A percentile compares a stretch with the other conserved stretches of the same genome.
phyloP scores from a whole-genome alignment of 1,139 yeast genomes.

The Pichia sp. region DNA sequence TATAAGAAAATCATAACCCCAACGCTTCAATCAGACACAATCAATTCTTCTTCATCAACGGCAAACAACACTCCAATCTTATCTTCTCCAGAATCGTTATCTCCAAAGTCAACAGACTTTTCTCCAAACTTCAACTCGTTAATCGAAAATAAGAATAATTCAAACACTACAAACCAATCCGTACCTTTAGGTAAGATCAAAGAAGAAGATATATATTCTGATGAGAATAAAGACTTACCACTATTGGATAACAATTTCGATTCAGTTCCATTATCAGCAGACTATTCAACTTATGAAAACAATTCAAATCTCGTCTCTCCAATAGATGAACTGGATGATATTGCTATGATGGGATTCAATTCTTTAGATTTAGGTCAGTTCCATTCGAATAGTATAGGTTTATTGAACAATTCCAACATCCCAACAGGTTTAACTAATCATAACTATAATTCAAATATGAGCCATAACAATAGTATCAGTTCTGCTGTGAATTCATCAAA shows the following conservation, averaged over 20 bases:
- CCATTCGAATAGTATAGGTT: conserved; percentile 27
- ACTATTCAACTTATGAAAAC: conserved; percentile 3
- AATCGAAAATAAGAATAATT: not conserved
- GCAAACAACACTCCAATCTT: not conserved
- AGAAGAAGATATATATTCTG: conserved; percentile 19
- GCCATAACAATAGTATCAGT: conserved; percentile 2
- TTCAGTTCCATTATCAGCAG: conserved; percentile 3
- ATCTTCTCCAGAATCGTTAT: conserved; percentile 27
- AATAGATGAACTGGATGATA: conserved; percentile 13
- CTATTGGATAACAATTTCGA: not conserved
- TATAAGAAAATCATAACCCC: too few relatives aligned
- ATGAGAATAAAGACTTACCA: conserved; percentile 3
- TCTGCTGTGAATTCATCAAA: conserved; percentile 2
- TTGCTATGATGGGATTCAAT: conserved; percentile 19
- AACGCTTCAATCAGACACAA: too few relatives aligned
- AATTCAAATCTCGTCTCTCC: conserved; percentile 16
- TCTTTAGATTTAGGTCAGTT: conserved; percentile 29
- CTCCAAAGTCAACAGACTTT: conserved; percentile 23
- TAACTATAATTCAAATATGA: not conserved
- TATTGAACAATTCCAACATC: not conserved
- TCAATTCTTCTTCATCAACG: too few relatives aligned
- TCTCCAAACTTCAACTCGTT: conserved; percentile 15
- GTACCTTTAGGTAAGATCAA: conserved; percentile 18
- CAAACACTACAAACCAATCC: not conserved
- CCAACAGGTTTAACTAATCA: not conserved